Evolutionary conservation across 2,329 filamentous ascomycete species (phyloP).

Genomic region (Zopfia rhizophila): DNA sequence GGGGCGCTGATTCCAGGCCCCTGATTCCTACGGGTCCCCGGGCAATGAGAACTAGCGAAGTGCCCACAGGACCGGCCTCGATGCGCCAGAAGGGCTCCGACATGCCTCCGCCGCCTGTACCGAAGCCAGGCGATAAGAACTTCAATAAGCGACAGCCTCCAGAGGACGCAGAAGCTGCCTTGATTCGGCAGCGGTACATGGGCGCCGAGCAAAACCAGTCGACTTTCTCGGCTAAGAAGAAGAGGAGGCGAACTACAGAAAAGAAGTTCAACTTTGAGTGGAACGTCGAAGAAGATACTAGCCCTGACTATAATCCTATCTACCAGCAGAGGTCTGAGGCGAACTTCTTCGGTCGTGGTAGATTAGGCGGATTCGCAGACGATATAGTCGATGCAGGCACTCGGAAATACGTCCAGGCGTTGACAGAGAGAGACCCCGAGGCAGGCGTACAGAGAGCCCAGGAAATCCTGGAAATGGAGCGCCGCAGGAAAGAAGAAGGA

Average conservation of each 20-base stretch:
- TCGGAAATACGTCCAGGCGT: conserved; percentile 70
- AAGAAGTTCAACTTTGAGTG: conserved; percentile 99
- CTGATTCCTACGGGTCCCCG: conserved; percentile 76
- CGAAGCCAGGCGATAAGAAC: conserved; percentile 51
- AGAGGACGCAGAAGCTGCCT: conserved; percentile 74
- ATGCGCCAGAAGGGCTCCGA: conserved; percentile 61
- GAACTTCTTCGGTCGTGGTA: conserved; percentile 75
- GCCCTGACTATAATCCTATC: conserved; percentile 81
- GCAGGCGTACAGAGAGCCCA: conserved; percentile 79
- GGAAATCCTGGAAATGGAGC: conserved; percentile 86
- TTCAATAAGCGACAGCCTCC: conserved; percentile 48
- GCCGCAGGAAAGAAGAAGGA: conserved; percentile 77
- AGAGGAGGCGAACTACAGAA: conserved; percentile 89
- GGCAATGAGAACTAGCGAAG: conserved; percentile 68
- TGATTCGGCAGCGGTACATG: conserved; percentile 87
- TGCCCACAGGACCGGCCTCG: conserved; percentile 61
- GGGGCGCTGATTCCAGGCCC: conserved; percentile 6
- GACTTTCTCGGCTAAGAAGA: conserved; percentile 95
- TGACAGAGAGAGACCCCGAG: conserved; percentile 79
- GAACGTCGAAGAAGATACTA: conserved; percentile 95
- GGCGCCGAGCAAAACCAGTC: conserved; percentile 87
- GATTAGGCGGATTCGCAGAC: conserved; percentile 73
- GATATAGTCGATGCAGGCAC: conserved; percentile 63
- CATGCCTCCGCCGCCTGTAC: conserved; percentile 62
- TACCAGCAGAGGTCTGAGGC: conserved; percentile 75